These are phyloP conservation scores for Coemansia sp. DNA, from an alignment of 192 early-diverging fungal genomes.

Conservation along the genomic window DNA sequence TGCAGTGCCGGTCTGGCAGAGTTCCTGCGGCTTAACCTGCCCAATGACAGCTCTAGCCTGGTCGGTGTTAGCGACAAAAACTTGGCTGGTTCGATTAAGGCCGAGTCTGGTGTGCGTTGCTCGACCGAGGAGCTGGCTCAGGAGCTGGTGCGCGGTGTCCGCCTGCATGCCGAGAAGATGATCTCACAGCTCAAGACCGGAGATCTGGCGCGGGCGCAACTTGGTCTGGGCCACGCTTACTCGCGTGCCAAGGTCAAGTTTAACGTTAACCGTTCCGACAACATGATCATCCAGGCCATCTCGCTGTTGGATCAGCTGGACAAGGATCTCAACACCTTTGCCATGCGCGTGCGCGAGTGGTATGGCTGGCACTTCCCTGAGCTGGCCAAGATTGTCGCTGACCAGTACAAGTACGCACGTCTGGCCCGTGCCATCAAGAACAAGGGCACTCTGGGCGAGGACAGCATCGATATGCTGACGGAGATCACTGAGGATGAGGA, in stretches of 20 bases:
- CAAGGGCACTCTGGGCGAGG: constrained; percentile 82
- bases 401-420: constrained; percentile 89
- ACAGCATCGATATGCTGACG: constrained; percentile 68
- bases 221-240: constrained; percentile 97
- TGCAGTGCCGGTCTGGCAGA: constrained; percentile 83
- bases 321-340: constrained; percentile 97
- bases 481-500: constrained; percentile 78
- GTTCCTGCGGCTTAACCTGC: constrained; percentile 93
- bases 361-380: constrained; percentile 99
- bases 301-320: constrained; percentile 94
- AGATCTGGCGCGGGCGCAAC: constrained; percentile 89
- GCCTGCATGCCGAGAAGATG: constrained; percentile 85
- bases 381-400: constrained; percentile 90
- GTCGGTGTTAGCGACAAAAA: constrained; percentile 88
- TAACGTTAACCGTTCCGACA: constrained; percentile 97
- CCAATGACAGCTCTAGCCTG: constrained; percentile 68
- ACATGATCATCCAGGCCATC: constrained; percentile 94
- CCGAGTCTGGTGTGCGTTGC: constrained; percentile 71
- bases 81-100: constrained; percentile 65
- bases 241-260: constrained; percentile 99
- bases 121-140: constrained; percentile 74
- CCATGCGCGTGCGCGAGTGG: constrained; percentile 98
- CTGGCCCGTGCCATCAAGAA: constrained; percentile 89
- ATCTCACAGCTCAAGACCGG: constrained; percentile 86
- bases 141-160: constrained; percentile 93